A percentile compares a stretch with the other conserved stretches of the same genome.
Conservation (phyloP, 495 filamentous ascomycete genomes). For the Cryomyces minteri region DNA sequence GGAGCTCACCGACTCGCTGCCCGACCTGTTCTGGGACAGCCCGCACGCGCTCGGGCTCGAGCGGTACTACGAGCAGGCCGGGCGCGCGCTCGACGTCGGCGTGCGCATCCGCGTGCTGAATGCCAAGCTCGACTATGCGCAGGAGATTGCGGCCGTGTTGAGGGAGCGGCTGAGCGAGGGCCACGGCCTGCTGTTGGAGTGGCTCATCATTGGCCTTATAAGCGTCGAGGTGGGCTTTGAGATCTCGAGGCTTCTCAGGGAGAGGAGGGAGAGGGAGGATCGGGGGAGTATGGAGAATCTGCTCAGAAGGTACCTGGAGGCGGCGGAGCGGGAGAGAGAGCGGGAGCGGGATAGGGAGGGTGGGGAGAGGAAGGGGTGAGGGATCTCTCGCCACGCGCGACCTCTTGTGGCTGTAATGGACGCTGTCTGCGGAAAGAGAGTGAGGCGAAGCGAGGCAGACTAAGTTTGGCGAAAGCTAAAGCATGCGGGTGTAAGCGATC, state of each 20-base stretch:
- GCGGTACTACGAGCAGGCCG: conserved; percentile 87
- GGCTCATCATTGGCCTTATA: conserved; percentile 93
- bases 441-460: no score
- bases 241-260: conserved; percentile 40
- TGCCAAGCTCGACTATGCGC: conserved; percentile 94
- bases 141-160: conserved; percentile 82
- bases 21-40: conserved; percentile 94
- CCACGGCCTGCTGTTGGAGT: conserved; percentile 75
- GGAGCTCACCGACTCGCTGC: conserved; percentile 85
- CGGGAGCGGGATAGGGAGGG: no score
- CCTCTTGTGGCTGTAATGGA: no score
- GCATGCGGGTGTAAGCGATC: no score
- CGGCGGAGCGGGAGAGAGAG: conserved; percentile 1
- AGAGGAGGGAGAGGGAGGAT: conserved; percentile 26
- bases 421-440: no score
- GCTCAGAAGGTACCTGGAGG: conserved; percentile 4
- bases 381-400: no score
- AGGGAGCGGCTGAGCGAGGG: conserved; percentile 79
- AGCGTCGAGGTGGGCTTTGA: conserved; percentile 73
- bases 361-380: no score
- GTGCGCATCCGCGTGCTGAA: conserved; percentile 83
- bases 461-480: no score
- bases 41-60: conserved; percentile 67
- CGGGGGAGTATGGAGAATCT: conserved; percentile 6
- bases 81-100: conserved; percentile 77